A percentile compares a stretch with the other conserved stretches of the same genome.
phyloP scores from a whole-genome alignment of 2,329 filamentous ascomycete genomes.

The Fusarium sp. region DNA sequence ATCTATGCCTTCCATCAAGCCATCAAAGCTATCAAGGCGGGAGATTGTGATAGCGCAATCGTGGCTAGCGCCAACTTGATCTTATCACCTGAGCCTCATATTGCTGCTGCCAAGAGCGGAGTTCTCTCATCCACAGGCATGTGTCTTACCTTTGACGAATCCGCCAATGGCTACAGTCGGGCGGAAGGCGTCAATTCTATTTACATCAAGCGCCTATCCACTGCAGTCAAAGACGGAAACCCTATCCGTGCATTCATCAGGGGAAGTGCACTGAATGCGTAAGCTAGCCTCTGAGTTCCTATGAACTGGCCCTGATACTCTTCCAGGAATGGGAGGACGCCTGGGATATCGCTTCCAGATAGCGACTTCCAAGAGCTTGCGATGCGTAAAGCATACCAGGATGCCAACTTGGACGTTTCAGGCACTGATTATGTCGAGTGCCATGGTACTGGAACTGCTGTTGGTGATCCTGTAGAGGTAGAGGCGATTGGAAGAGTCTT shows the following conservation, averaged over 20 bases:
- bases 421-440: background rate
- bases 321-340: background rate
- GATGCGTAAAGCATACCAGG: background rate
- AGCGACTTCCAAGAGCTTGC: background rate
- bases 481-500: background rate
- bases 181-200: background rate
- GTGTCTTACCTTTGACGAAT: background rate
- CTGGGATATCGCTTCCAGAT: background rate
- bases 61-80: background rate
- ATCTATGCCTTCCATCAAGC: background rate
- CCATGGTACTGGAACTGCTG: background rate
- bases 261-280: background rate
- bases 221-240: background rate
- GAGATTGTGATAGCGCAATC: background rate
- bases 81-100: background rate
- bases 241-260: background rate
- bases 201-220: background rate
- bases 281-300: fast-evolving
- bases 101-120: background rate
- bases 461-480: background rate
- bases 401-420: background rate
- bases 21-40: background rate
- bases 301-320: fast-evolving
- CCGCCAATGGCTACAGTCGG: background rate
- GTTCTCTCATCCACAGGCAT: background rate